These are phyloP conservation scores for Gamarada debralockiae DNA, from an alignment of 495 filamentous ascomycete genomes.

Conservation along the genomic window DNA sequence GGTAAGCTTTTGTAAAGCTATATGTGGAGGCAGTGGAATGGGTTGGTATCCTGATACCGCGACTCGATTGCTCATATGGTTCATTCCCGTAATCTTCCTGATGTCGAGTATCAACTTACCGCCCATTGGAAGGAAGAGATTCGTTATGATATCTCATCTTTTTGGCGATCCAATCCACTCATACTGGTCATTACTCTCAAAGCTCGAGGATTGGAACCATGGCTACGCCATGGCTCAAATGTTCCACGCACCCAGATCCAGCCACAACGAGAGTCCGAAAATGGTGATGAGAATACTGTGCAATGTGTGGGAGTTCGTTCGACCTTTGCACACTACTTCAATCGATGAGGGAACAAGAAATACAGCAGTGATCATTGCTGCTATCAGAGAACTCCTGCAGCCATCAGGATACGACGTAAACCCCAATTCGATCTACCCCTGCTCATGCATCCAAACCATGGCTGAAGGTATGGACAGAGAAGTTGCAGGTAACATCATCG, in stretches of 20 bases:
- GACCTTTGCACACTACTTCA: neutral
- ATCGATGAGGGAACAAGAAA: neutral
- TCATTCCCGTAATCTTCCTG: conserved; percentile 30
- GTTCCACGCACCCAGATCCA: neutral
- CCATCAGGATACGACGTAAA: neutral
- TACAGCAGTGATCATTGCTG: neutral
- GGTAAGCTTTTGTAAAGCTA: neutral
- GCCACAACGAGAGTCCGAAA: neutral
- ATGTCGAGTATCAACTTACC: conserved; percentile 29
- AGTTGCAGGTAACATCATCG: conserved; percentile 23
- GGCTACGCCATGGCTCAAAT: conserved; percentile 18
- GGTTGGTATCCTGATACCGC: conserved; percentile 28
- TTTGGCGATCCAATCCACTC: conserved; percentile 33
- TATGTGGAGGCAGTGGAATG: neutral
- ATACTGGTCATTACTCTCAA: conserved; percentile 27
- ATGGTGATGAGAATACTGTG: neutral
- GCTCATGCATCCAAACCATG: neutral
- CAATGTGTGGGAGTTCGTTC: neutral
- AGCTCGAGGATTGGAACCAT: conserved; percentile 28
- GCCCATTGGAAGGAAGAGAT: conserved; percentile 28
- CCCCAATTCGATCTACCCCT: neutral
- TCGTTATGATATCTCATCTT: conserved; percentile 27
- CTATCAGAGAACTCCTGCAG: neutral
- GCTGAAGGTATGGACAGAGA: neutral
- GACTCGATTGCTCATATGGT: conserved; percentile 24